These are phyloP conservation scores for Coemansia sp. DNA, from an alignment of 192 early-diverging fungal species.

Conservation along the genomic window DNA sequence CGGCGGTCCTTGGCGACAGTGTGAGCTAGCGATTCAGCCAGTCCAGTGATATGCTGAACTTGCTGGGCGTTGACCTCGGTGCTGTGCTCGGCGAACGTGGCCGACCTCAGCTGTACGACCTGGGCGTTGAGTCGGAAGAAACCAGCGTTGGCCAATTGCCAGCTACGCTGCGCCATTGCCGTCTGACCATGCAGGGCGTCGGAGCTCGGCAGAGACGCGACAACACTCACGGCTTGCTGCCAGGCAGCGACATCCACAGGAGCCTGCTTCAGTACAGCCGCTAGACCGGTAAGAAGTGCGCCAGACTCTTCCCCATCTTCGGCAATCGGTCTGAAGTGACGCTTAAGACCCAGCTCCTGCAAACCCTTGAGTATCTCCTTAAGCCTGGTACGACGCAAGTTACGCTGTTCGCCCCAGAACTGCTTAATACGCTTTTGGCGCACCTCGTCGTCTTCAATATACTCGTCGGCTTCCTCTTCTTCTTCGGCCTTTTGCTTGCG, in stretches of 20 bases:
- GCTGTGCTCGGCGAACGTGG: conserved; percentile 36
- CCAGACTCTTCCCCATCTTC: not conserved
- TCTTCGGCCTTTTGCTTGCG: conserved; percentile 19
- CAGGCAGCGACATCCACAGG: conserved; percentile 32
- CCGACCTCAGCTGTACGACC: conserved; percentile 40
- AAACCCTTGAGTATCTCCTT: conserved; percentile 50
- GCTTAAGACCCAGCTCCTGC: conserved; percentile 48
- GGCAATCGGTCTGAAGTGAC: conserved; percentile 16
- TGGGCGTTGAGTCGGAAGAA: conserved; percentile 42
- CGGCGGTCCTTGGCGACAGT: conserved; percentile 29
- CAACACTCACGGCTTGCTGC: conserved; percentile 7
- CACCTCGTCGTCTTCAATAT: conserved; percentile 51
- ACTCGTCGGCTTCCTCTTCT: conserved; percentile 19
- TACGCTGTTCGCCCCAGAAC: conserved; percentile 59
- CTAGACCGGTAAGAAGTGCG: conserved; percentile 14
- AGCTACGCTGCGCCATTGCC: conserved; percentile 10
- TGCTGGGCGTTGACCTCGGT: conserved; percentile 38
- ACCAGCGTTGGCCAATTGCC: conserved; percentile 33
- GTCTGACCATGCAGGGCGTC: conserved; percentile 5
- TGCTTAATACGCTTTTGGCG: conserved; percentile 32
- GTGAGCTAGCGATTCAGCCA: conserved; percentile 33
- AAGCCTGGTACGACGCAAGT: conserved; percentile 49
- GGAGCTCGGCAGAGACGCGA: not conserved
- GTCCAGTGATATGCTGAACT: conserved; percentile 24
- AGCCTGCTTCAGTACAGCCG: conserved; percentile 18